Evolutionary conservation across 1,284 basidiomycete species (phyloP).

Genomic region (Boletus smithii): DNA sequence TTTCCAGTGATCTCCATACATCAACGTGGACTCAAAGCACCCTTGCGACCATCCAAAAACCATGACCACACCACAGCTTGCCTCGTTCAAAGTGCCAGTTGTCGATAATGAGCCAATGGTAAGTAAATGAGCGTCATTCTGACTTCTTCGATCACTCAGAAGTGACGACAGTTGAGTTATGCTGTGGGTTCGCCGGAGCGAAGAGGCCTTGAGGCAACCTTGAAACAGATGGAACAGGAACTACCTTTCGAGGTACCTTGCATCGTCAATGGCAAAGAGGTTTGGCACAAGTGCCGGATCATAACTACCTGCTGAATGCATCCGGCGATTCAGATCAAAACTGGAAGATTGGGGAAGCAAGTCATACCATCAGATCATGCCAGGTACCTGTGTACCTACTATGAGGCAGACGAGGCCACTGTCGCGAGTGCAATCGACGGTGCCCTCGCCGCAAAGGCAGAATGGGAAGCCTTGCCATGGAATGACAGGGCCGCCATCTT

Average conservation of each 20-base stretch:
- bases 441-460: constrained; percentile 80
- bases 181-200: constrained; percentile 81
- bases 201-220: constrained; percentile 67
- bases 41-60: constrained; percentile 8
- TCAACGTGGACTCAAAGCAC: neutral
- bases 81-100: constrained; percentile 76
- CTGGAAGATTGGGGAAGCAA: constrained; percentile 79
- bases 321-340: constrained; percentile 61
- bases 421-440: constrained; percentile 84
- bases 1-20: too few species aligned
- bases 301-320: constrained; percentile 4
- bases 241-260: constrained; percentile 91
- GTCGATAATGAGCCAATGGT: constrained; percentile 94
- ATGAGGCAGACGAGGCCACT: constrained; percentile 81
- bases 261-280: constrained; percentile 87
- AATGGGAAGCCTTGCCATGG: constrained; percentile 96
- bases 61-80: constrained; percentile 70
- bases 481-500: constrained; percentile 96
- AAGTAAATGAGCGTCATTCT: constrained; percentile 23
- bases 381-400: constrained; percentile 79
- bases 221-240: constrained; percentile 78
- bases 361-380: constrained; percentile 82
- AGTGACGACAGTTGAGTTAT: constrained; percentile 53
- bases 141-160: neutral
- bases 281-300: constrained; percentile 38